phyloP scores from a whole-genome alignment of 2,329 filamentous ascomycete genomes.

The Phialophora expanda region DNA sequence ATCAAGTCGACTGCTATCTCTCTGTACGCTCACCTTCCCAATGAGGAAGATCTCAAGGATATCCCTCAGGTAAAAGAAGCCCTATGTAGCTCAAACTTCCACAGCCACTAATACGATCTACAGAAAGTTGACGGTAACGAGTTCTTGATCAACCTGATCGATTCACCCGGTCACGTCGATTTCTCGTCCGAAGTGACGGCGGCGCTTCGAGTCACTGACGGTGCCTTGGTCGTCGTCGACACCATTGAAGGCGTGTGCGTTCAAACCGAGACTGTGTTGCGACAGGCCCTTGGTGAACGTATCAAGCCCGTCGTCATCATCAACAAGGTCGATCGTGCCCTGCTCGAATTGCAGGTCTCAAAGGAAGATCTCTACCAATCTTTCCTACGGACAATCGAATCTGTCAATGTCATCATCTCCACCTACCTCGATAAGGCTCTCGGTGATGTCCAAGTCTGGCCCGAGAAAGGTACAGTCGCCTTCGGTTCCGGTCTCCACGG shows the following conservation, averaged over 20 bases:
- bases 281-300: conserved; percentile 98
- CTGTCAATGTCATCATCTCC: conserved; percentile 99
- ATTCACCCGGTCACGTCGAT: conserved; percentile 99
- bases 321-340: conserved; percentile 99
- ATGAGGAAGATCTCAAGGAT: conserved; percentile 90
- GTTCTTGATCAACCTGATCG: conserved; percentile 99
- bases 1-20: conserved; percentile 99
- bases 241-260: conserved; percentile 99
- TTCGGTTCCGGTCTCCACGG: conserved; percentile 99
- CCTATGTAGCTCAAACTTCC: neutral
- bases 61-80: conserved; percentile 65
- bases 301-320: conserved; percentile 99
- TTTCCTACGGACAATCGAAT: conserved; percentile 99
- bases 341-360: conserved; percentile 96
- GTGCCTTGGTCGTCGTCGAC: conserved; percentile 99
- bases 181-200: conserved; percentile 99
- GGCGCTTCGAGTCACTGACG: conserved; percentile 98
- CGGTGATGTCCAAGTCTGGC: conserved; percentile 98
- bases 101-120: conserved; percentile 8
- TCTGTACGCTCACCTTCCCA: conserved; percentile 82
- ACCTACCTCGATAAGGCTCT: conserved; percentile 97
- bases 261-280: conserved; percentile 99
- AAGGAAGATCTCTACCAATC: conserved; percentile 99
- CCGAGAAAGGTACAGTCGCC: conserved; percentile 94
- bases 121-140: conserved; percentile 88